Evolutionary conservation across 305 asterid genomes (phyloP).

Genomic region (Lippia alba): DNA sequence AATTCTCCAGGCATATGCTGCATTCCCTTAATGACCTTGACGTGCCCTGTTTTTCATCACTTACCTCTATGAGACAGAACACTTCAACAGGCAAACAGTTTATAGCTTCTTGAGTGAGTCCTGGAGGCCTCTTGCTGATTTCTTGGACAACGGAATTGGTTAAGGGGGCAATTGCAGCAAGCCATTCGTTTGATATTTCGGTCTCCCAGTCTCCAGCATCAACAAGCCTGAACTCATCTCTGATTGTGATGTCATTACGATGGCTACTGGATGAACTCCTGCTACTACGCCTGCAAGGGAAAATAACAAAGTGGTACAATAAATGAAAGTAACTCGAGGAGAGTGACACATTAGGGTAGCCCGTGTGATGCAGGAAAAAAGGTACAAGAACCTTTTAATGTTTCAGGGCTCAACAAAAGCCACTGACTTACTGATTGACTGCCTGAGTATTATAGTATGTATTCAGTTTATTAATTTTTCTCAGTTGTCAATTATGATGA

Average conservation of each 20-base stretch:
- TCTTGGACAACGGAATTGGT: constrained; percentile 35
- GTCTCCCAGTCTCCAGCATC: constrained; percentile 72
- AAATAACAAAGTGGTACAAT: background rate
- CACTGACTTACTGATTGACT: background rate
- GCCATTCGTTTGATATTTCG: constrained; percentile 54
- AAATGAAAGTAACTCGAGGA: constrained; percentile 6
- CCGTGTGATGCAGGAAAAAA: background rate
- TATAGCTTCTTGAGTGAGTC: constrained; percentile 67
- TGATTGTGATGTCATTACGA: constrained; percentile 34
- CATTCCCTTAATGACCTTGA: constrained; percentile 56
- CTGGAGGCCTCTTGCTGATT: constrained; percentile 61
- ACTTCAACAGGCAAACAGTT: constrained; percentile 50
- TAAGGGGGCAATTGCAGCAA: constrained; percentile 40
- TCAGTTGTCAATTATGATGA: constrained; percentile 19
- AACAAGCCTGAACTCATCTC: constrained; percentile 56
- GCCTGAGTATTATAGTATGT: background rate
- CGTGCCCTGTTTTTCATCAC: constrained; percentile 33
- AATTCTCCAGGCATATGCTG: constrained; percentile 90
- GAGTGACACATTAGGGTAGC: background rate
- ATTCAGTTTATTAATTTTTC: background rate
- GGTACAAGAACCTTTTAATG: background rate
- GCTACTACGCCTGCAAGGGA: constrained; percentile 46
- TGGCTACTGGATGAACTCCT: constrained; percentile 44
- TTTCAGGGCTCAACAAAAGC: constrained; percentile 3
- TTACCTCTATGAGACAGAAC: constrained; percentile 39